Evolutionary conservation across 495 filamentous ascomycete genomes (phyloP).

Genomic region (Aspergillus kassunensis): DNA sequence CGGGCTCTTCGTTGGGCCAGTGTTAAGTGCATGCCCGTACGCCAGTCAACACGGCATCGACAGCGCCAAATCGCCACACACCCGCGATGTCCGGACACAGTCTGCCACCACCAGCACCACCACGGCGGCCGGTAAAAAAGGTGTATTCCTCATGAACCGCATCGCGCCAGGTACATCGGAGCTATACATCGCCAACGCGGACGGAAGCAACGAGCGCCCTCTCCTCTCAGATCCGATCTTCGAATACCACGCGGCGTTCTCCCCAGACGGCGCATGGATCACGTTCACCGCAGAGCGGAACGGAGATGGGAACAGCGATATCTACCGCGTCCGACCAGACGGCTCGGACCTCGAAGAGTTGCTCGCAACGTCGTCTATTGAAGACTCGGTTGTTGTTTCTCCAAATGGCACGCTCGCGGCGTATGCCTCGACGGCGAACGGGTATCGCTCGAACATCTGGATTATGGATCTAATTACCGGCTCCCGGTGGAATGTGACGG

Average conservation of each 20-base stretch:
- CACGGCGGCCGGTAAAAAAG: conserved; percentile 12
- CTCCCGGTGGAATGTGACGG: conserved; percentile 24
- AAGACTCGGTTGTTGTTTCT: conserved; percentile 26
- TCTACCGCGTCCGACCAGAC: conserved; percentile 25
- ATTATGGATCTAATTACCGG: conserved; percentile 24
- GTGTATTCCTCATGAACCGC: conserved; percentile 31
- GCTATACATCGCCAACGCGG: conserved; percentile 30
- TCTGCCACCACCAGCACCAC: background rate
- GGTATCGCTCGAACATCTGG: conserved; percentile 26
- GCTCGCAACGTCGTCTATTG: conserved; percentile 20
- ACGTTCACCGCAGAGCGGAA: conserved; percentile 27
- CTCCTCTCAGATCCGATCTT: conserved; percentile 26
- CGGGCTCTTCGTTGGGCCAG: background rate
- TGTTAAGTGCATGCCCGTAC: background rate
- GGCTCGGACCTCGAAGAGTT: conserved; percentile 24
- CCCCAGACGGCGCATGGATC: conserved; percentile 29
- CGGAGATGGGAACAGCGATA: conserved; percentile 30
- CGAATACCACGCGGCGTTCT: conserved; percentile 36
- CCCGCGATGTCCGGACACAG: too few species aligned
- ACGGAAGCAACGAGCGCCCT: conserved; percentile 29
- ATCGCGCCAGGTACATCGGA: conserved; percentile 29
- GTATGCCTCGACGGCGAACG: conserved; percentile 26
- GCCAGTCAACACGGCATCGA: background rate
- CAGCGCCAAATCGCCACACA: background rate
- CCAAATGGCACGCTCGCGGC: conserved; percentile 25